These are phyloP conservation scores for Fomitopsis schrenkii DNA, from an alignment of 1,284 basidiomycete species.

Conservation along the genomic window DNA sequence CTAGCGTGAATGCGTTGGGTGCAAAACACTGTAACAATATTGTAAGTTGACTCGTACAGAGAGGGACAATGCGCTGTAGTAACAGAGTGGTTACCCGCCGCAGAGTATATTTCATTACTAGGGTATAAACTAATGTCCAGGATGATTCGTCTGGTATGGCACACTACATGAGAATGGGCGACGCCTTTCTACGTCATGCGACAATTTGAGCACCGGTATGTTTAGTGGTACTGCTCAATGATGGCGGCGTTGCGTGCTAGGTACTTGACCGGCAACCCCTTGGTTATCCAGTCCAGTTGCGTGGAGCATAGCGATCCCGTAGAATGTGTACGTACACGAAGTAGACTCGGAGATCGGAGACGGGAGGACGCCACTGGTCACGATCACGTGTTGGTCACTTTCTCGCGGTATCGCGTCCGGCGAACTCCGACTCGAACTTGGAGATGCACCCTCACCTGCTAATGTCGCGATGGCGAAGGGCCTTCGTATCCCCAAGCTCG, in stretches of 20 bases:
- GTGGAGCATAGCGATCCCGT: no score
- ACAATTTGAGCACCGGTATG: no score
- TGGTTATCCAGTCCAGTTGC: no score
- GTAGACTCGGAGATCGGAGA: no score
- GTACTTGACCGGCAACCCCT: no score
- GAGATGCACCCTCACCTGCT: neutral
- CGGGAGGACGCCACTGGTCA: no score
- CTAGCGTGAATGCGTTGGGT: neutral
- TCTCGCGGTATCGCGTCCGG: neutral
- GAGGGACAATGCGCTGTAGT: neutral
- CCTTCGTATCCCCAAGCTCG: slow-evolving; percentile 55
- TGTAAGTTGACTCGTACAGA: neutral
- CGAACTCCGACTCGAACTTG: neutral
- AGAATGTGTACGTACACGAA: no score
- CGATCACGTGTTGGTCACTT: neutral
- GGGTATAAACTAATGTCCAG: neutral
- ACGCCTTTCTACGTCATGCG: no score
- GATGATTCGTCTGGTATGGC: neutral
- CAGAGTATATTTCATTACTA: neutral
- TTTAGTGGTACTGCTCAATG: no score
- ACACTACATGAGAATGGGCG: no score
- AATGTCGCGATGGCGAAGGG: slow-evolving; percentile 28
- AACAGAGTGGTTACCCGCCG: neutral
- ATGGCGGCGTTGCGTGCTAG: neutral
- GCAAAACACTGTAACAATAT: neutral